A percentile compares a stretch with the other conserved stretches of the same genome.
Conservation (phyloP, 2,329 filamentous ascomycete species). For the Xylaria sp. region DNA sequence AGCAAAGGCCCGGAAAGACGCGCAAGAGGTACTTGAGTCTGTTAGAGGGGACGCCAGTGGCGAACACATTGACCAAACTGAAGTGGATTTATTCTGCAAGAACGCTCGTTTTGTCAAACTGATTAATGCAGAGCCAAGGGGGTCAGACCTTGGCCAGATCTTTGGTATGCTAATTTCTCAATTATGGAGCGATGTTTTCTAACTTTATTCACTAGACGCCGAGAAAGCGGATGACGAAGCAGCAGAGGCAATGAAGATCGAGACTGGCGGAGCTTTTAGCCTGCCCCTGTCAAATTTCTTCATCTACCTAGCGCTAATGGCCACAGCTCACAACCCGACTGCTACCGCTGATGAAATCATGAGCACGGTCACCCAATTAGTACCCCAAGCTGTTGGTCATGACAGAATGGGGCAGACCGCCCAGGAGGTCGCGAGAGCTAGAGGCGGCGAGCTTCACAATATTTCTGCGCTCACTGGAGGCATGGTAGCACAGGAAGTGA, state of each 20-base stretch:
- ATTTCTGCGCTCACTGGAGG: constrained; percentile 88
- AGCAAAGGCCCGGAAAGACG: constrained; percentile 81
- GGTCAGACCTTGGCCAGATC: constrained; percentile 61
- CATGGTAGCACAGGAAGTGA: constrained; percentile 95
- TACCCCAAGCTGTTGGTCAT: constrained; percentile 60
- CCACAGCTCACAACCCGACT: constrained; percentile 58
- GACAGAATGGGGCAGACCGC: constrained; percentile 64
- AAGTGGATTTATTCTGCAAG: constrained; percentile 94
- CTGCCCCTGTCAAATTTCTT: constrained; percentile 70
- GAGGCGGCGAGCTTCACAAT: constrained; percentile 90
- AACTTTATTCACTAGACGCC: constrained; percentile 53
- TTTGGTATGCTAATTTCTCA: constrained; percentile 58
- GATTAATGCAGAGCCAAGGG: constrained; percentile 66
- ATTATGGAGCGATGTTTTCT: constrained; percentile 43
- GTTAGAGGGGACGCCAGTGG: constrained; percentile 65
- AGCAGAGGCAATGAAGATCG: constrained; percentile 56
- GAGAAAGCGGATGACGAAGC: constrained; percentile 66
- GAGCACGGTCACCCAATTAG: constrained; percentile 54
- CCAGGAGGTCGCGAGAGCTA: constrained; percentile 77
- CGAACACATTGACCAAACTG: constrained; percentile 69
- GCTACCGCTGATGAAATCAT: constrained; percentile 66
- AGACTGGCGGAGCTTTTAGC: constrained; percentile 47
- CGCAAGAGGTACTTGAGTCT: constrained; percentile 75
- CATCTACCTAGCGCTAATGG: constrained; percentile 73
- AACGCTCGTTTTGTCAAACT: constrained; percentile 93